Conservation (phyloP, 768 basidiomycete genomes). For the Hericium coralloides region DNA sequence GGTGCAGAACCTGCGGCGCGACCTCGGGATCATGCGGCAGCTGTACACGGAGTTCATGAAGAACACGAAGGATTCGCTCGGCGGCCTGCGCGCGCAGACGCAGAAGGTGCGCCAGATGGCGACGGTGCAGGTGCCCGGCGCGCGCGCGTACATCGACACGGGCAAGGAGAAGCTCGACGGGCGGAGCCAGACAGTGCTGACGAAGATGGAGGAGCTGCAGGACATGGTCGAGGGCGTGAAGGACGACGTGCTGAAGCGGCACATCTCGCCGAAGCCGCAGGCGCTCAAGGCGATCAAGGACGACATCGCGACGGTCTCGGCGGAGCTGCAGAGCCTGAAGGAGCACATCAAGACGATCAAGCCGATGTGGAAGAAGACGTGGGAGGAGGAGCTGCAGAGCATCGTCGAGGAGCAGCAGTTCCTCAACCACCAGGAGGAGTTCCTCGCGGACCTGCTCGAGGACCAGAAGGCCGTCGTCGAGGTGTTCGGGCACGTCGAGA, state of each 20-base stretch:
- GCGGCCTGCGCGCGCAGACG: slow-evolving; percentile 73
- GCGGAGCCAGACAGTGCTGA: slow-evolving; percentile 83
- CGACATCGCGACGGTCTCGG: slow-evolving; percentile 56
- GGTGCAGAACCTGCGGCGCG: slow-evolving; percentile 87
- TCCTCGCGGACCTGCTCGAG: slow-evolving; percentile 79
- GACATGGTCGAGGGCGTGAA: slow-evolving; percentile 85
- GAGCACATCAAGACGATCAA: slow-evolving; percentile 84
- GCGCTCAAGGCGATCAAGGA: slow-evolving; percentile 64
- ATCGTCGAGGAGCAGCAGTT: slow-evolving; percentile 97
- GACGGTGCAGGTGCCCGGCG: slow-evolving; percentile 71
- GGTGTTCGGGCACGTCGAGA: slow-evolving; percentile 85
- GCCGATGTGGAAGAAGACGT: slow-evolving; percentile 98
- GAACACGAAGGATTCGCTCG: slow-evolving; percentile 81
- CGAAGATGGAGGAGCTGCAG: slow-evolving; percentile 87
- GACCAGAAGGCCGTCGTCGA: slow-evolving; percentile 86
- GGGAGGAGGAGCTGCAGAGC: slow-evolving; percentile 93
- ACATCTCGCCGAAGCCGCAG: slow-evolving; percentile 71
- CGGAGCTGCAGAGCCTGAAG: slow-evolving; percentile 67
- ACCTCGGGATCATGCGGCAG: slow-evolving; percentile 90
- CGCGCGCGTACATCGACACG: slow-evolving; percentile 80
- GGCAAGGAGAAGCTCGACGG: slow-evolving; percentile 89
- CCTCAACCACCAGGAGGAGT: slow-evolving; percentile 85
- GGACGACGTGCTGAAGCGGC: slow-evolving; percentile 85
- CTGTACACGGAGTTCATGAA: slow-evolving; percentile 91
- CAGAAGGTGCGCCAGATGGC: slow-evolving; percentile 84